Percentiles rank a stretch among this genome's conserved stretches.
phyloP scores from a whole-genome alignment of 495 filamentous ascomycete genomes.

The Staphylotrichum tortipilum region DNA sequence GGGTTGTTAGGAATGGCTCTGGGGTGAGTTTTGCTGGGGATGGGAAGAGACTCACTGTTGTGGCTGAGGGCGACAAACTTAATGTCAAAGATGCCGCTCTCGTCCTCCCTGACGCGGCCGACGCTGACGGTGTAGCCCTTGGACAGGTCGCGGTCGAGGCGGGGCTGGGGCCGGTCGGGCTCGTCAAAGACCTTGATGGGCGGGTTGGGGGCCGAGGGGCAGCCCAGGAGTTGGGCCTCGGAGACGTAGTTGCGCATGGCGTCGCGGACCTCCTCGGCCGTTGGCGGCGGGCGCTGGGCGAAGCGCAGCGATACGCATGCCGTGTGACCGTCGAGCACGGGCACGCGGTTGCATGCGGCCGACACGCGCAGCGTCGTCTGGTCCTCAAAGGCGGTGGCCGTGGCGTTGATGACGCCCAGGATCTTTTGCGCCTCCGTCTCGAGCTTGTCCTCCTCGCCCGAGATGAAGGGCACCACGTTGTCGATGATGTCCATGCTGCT shows the following conservation, averaged over 20 bases:
- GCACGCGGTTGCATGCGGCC: constrained; percentile 73
- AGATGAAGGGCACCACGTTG: constrained; percentile 79
- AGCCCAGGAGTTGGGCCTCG: constrained; percentile 64
- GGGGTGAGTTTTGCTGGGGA: not conserved
- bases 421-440: constrained; percentile 83
- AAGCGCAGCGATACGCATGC: constrained; percentile 75
- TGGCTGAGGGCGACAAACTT: constrained; percentile 77
- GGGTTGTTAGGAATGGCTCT: constrained; percentile 3
- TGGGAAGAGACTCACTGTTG: constrained; percentile 54
- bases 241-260: constrained; percentile 65
- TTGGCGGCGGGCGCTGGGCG: constrained; percentile 44
- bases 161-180: constrained; percentile 73
- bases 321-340: constrained; percentile 77
- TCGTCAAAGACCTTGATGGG: constrained; percentile 74
- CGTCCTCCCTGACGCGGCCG: constrained; percentile 64
- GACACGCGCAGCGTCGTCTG: constrained; percentile 58
- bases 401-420: constrained; percentile 56
- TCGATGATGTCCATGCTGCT: constrained; percentile 65
- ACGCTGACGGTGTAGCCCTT: constrained; percentile 76
- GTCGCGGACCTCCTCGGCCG: constrained; percentile 56
- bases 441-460: constrained; percentile 84
- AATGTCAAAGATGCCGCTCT: constrained; percentile 70
- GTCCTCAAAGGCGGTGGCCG: constrained; percentile 56
- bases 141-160: constrained; percentile 67
- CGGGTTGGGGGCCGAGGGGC: constrained; percentile 64